Conservation (phyloP, 495 filamentous ascomycete species). For the Niebla homalea region DNA sequence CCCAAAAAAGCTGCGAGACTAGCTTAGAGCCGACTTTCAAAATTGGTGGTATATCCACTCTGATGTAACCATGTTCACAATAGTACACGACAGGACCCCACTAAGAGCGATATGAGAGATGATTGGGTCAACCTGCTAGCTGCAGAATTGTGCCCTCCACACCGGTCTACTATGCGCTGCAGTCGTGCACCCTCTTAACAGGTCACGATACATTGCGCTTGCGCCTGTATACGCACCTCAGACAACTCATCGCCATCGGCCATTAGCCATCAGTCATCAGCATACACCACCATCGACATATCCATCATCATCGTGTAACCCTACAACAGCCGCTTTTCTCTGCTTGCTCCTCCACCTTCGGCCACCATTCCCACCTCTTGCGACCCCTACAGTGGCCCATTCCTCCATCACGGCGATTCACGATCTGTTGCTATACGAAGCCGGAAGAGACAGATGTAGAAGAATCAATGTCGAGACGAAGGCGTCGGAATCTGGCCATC, state of each 20-base stretch:
- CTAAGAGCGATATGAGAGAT: no score
- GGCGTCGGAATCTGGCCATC: slow-evolving; percentile 10
- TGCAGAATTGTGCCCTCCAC: slow-evolving; percentile 11
- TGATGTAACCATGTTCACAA: no score
- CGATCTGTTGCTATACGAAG: neutral
- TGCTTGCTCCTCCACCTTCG: slow-evolving; percentile 1
- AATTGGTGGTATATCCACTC: no score
- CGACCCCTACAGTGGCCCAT: neutral
- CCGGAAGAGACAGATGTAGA: slow-evolving; percentile 5
- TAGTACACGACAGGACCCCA: no score
- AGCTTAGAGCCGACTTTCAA: no score
- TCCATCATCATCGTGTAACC: no score
- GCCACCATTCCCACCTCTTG: neutral
- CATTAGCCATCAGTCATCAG: neutral
- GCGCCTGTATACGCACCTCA: neutral
- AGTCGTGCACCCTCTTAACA: no score
- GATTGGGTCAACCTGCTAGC: no score
- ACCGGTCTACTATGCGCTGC: slow-evolving; percentile 4
- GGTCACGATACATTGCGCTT: slow-evolving; percentile 15
- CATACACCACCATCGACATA: no score
- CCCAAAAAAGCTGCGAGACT: no score
- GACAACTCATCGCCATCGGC: neutral
- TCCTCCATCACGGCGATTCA: neutral
- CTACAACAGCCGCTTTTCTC: slow-evolving; percentile 4
- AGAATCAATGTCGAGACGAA: slow-evolving; percentile 15